Conservation (phyloP, 306 rosid species). For the Vicia sativa region DNA sequence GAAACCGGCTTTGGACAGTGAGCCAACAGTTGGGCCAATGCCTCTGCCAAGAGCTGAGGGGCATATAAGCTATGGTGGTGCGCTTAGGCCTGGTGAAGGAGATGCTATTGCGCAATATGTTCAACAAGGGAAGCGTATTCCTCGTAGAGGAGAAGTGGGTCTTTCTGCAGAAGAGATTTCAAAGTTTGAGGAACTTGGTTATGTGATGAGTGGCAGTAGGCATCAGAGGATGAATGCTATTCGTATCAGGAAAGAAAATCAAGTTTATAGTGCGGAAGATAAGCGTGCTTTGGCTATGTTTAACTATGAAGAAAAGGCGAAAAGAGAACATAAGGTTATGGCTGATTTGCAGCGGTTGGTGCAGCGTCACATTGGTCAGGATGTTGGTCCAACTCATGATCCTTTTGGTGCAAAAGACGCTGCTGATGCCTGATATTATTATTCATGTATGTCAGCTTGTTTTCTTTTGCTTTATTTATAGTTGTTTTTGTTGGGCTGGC, state of each 20-base stretch:
- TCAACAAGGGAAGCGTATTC: slow-evolving; percentile 98
- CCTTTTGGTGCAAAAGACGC: slow-evolving; percentile 70
- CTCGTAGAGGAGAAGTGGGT: slow-evolving; percentile 98
- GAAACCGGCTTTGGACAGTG: slow-evolving; percentile 68
- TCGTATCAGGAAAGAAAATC: slow-evolving; percentile 97
- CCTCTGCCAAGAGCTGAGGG: slow-evolving; percentile 97
- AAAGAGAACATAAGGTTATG: slow-evolving; percentile 97
- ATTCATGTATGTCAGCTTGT: slow-evolving; percentile 40
- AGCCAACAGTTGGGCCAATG: slow-evolving; percentile 82
- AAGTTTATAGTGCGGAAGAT: slow-evolving; percentile 97
- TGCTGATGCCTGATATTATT: slow-evolving; percentile 51
- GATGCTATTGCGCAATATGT: slow-evolving; percentile 96
- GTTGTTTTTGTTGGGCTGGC: slow-evolving; percentile 21
- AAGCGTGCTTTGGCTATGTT: slow-evolving; percentile 97
- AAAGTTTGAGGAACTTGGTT: slow-evolving; percentile 85
- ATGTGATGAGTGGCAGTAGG: slow-evolving; percentile 98
- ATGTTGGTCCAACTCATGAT: slow-evolving; percentile 95
- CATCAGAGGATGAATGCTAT: slow-evolving; percentile 99
- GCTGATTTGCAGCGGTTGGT: slow-evolving; percentile 94
- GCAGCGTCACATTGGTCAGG: slow-evolving; percentile 95
- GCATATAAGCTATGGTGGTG: slow-evolving; percentile 98
- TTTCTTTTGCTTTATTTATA: slow-evolving; percentile 4
- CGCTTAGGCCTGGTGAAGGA: slow-evolving; percentile 98
- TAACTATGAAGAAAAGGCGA: slow-evolving; percentile 91
- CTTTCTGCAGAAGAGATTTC: slow-evolving; percentile 91